Base-by-base conservation (phyloP, 306 rosid genomes). In the Alnus glutinosa region DNA sequence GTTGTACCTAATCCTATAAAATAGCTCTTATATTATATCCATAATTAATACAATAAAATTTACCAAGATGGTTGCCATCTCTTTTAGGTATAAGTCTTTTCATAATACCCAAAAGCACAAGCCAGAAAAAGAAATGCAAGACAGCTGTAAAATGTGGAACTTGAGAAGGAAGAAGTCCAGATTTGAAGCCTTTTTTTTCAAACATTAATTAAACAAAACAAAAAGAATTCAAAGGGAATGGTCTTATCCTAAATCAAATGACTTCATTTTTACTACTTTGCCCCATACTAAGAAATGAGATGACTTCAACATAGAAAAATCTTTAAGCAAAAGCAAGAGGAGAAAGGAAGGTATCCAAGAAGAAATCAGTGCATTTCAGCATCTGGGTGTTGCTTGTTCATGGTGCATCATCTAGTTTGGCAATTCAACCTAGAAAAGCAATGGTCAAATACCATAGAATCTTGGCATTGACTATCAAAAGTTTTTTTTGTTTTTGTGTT, bases 141-240 rank as follows among this genome's bases (percentile, higher is more conserved):
- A 77, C 91, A 88, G 87, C 90, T 84, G 89, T 82, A 80, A 83
- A 70, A 75, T 50, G 71, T 72, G 73, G 79, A 75, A 74, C 70
- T 77, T 78, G 54, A 32, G 50, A 70, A 70, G 70, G 30, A 59
- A 62, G 30, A 59, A 62, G 50, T 55, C 14, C 62, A n/a, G 73
- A 58, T 74, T 75, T 61, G 61, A 30, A 39, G 48, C 50, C 42
- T 14, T 1, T 42, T 51, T 67, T 55, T 78, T 37, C 36, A 23
- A 62, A 11, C 18, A 11, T 62, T 61, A 30, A 10, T 28, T 42
- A 28, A 63, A 42, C 28, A 19, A 10, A 6, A n/a, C 11, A 36
- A 58, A 58, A 16, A 23, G 8, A 36, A 6, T 7, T 49, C 32
- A 62, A 71, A 52, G 19, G 37, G 37, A 12, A 13, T 16, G 7